phyloP scores from a whole-genome alignment of 2,329 filamentous ascomycete genomes.

The Stromatinia cepivora region DNA sequence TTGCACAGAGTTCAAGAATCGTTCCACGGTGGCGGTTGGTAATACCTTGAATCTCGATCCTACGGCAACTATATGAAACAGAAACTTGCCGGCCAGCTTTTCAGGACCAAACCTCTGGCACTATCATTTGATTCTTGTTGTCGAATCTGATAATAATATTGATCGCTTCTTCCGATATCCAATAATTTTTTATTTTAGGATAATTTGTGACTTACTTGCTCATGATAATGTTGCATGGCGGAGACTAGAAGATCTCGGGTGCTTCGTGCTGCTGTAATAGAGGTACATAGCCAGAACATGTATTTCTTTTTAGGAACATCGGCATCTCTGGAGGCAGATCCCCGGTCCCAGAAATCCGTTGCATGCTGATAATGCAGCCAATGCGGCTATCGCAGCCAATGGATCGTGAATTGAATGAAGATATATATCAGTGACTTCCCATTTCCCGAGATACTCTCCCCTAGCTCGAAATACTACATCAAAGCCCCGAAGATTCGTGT shows the following conservation, averaged over 20 bases:
- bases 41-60: too few relatives aligned
- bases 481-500: not conserved
- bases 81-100: not conserved
- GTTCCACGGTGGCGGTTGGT: not conserved
- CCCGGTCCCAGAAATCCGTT: not conserved
- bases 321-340: not conserved
- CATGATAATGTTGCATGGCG: not conserved
- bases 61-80: not conserved
- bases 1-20: too few relatives aligned
- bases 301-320: not conserved
- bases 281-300: not conserved
- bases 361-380: not conserved
- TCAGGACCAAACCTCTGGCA: not conserved
- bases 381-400: not conserved
- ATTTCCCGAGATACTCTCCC: not conserved
- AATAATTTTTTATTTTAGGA: not conserved
- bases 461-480: not conserved
- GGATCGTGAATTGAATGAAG: not conserved
- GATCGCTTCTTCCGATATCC: not conserved
- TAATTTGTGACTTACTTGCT: not conserved
- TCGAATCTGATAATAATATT: not conserved
- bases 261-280: not conserved
- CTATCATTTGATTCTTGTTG: not conserved
- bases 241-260: not conserved
- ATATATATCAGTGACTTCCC: too few relatives aligned